Base-by-base conservation (phyloP, 139 green algal genomes). In the Limnomonas spitsbergensis region DNA sequence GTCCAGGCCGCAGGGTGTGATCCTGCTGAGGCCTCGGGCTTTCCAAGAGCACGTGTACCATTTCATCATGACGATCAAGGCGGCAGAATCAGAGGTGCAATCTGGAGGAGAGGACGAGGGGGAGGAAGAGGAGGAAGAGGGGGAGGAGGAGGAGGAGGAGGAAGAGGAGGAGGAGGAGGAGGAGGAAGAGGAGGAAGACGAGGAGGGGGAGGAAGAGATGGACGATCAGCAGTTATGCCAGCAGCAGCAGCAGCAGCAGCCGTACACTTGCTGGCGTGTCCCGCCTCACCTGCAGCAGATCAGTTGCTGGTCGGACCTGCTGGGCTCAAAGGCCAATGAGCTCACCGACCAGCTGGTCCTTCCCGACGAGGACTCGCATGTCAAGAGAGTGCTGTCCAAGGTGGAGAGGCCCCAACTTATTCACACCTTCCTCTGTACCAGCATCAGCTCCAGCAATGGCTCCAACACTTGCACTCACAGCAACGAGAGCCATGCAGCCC, bases 381-480 rank as follows among this genome's bases (percentile, higher is more conserved):
- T 80, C 1, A 14, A 73, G 24, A 4, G 39, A 0, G 42, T 90
- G 2, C 77, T 92, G 7, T 32, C 76, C 73, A 90, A 89, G 74
- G 71, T 90, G 66, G 88, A 90, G 69, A 26, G 42, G 0, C 38
- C n/a, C 2, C 9, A 53, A 1, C 89, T 82, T 68, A 87, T 92
- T 37, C 88, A 92, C 32, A 69, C n/a, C 4, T 84, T 70, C 53
- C 6, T 26, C 4, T 3, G 35, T 52, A 27, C 56, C 26, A 27
- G 20, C 9, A 4, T 14, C 56, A 69, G 56, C 56, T 14, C 20
- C 7, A 27, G 56, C 34, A 27, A 3, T 32, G 35, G 4, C 53
- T n/a, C n/a, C n/a, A n/a, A n/a, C n/a, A n/a, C n/a, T n/a, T n/a
- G n/a, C n/a, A n/a, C n/a, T n/a, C n/a, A n/a, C n/a, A n/a, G n/a